Percentiles rank a stretch among this genome's conserved stretches.
Evolutionary conservation across 2,329 filamentous ascomycete species (phyloP).

Genomic region (Fonsecaea nubica): DNA sequence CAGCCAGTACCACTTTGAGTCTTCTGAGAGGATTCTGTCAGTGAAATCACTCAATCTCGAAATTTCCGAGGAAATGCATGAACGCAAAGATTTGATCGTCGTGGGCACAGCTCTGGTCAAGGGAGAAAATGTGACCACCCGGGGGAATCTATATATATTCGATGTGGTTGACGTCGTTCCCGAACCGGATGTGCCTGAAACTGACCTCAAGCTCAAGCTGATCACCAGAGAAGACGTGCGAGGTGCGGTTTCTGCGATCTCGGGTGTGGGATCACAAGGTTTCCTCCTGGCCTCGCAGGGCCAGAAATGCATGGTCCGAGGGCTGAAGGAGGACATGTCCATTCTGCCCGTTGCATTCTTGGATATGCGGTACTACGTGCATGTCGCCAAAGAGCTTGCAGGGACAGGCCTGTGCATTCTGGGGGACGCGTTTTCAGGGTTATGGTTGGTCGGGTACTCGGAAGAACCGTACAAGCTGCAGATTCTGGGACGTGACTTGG

Average conservation of each 20-base stretch:
- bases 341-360: conserved; percentile 94
- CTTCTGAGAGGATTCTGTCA: conserved; percentile 77
- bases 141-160: conserved; percentile 86
- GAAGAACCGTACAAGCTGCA: conserved; percentile 97
- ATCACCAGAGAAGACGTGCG: conserved; percentile 90
- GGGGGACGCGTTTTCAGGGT: conserved; percentile 87
- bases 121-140: conserved; percentile 87
- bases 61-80: conserved; percentile 87
- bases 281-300: conserved; percentile 91
- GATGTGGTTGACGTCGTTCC: conserved; percentile 92
- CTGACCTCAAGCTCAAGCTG: conserved; percentile 81
- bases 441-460: conserved; percentile 96
- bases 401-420: conserved; percentile 85
- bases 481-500: conserved; percentile 84
- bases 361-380: conserved; percentile 95
- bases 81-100: conserved; percentile 79
- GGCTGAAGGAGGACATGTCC: conserved; percentile 92
- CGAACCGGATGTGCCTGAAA: conserved; percentile 83
- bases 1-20: conserved; percentile 74
- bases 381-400: conserved; percentile 79
- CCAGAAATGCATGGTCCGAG: conserved; percentile 96
- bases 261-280: conserved; percentile 82
- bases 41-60: conserved; percentile 86
- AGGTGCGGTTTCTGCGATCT: conserved; percentile 86
- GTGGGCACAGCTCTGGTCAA: conserved; percentile 85